A percentile compares a stretch with the other conserved stretches of the same genome.
phyloP scores from a whole-genome alignment of 257 asterid genomes.

The Solanum clarkiae region DNA sequence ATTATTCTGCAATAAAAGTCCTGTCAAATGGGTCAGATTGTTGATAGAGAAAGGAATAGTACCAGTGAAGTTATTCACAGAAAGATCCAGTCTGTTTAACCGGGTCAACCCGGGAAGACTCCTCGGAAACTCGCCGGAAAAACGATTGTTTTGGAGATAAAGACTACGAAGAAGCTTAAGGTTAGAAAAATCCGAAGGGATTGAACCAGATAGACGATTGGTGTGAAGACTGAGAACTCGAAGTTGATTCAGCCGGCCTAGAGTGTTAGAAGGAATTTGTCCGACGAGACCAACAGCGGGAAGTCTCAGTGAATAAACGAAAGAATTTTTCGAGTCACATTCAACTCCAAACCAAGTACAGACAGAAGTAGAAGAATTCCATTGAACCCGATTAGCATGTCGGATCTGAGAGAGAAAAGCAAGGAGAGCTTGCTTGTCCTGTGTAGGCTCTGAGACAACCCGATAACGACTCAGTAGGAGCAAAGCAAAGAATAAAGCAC shows the following conservation, averaged over 20 bases:
- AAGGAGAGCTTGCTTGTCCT: constrained; percentile 74
- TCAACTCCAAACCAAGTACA: constrained; percentile 76
- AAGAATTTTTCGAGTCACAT: constrained; percentile 54
- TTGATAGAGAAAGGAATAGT: constrained; percentile 61
- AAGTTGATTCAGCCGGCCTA: constrained; percentile 57
- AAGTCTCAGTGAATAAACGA: constrained; percentile 47
- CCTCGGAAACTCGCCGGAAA: constrained; percentile 61
- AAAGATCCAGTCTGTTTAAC: constrained; percentile 56
- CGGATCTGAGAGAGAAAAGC: constrained; percentile 45
- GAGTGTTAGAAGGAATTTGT: constrained; percentile 44
- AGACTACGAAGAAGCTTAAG: constrained; percentile 55
- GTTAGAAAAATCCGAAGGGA: constrained; percentile 64
- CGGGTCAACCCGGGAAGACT: constrained; percentile 54
- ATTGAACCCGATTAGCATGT: constrained; percentile 57
- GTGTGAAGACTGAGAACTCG: constrained; percentile 84
- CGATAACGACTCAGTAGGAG: background rate
- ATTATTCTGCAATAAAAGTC: constrained; percentile 55
- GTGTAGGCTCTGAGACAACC: constrained; percentile 52
- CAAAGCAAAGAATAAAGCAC: background rate
- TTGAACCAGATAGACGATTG: constrained; percentile 56
- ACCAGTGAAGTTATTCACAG: constrained; percentile 66
- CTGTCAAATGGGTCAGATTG: constrained; percentile 62
- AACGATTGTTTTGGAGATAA: constrained; percentile 55
- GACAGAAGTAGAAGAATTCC: constrained; percentile 56
- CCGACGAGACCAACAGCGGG: constrained; percentile 93